Evolutionary conservation across 176 grass and related monocot species (phyloP), one percentile per base, ranked within the genome.

Genomic region (Poa annua): DNA sequence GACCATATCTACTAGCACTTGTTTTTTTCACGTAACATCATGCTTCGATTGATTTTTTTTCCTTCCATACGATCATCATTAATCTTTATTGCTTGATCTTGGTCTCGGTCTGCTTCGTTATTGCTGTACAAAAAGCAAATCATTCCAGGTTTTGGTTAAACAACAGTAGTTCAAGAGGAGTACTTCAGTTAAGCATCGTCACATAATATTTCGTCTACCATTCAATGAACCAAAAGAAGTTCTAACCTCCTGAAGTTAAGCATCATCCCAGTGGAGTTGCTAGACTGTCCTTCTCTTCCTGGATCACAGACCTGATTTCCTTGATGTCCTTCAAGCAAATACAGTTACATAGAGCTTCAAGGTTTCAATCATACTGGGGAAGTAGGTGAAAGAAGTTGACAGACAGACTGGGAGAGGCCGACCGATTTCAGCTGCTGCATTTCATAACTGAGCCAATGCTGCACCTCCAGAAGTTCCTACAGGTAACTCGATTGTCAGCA

Each of bases 381-480:
- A 42, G 49, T 86, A 61, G 9, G 3, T 24, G 1, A 1, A 80
- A 4, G 21, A 2, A 16, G 14, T 34, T 12, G 3, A 14, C 9
- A 64, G 72, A 88, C 33, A 79, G 57, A 69, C 1, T 2, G 34
- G 4, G 34, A 35, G 34, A 9, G 13, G 38, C 72, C 22, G 5
- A 89, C 91, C n/a, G 48, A 81, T 96, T 88, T 93, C 69, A 96
- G 80, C 52, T 85, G 90, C 26, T 89, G 64, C 29, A 91, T 52
- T 63, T 96, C 94, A 60, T 75, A 76, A 36, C 39, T 54, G 24
- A 91, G 81, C 34, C 70, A 84, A 51, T 81, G 85, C 49, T 91
- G 87, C 47, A 89, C 81, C 75, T 67, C 86, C 20, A 66, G 48
- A 71, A 96, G 80, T 50, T 96, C 93, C 93, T 96, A 48, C 39